Conservation (phyloP, 768 basidiomycete species). For the Leccinum sublutescens region DNA sequence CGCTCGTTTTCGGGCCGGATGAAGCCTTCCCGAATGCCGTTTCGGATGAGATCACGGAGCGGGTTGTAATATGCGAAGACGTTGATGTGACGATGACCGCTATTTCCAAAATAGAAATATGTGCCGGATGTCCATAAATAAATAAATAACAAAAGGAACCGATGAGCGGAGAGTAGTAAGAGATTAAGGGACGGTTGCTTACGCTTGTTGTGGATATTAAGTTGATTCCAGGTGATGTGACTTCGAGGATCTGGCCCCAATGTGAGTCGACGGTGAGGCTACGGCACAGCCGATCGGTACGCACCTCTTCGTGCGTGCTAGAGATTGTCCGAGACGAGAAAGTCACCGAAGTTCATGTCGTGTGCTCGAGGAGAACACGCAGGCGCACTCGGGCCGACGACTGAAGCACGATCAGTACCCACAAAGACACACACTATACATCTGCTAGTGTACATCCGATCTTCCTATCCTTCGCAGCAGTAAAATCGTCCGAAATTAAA, state of each 20-base stretch:
- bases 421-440: no score
- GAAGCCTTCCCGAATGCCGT: conserved; percentile 68
- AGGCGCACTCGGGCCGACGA: not conserved
- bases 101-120: conserved; percentile 27
- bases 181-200: conserved; percentile 22
- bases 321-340: not conserved
- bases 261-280: not conserved
- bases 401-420: no score
- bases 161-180: not conserved
- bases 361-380: not conserved
- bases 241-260: conserved; percentile 70
- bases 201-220: conserved; percentile 87
- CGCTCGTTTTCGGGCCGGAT: conserved; percentile 60
- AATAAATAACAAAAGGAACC: not conserved
- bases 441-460: not conserved
- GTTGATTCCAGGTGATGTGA: conserved; percentile 87
- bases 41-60: conserved; percentile 70
- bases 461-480: not conserved
- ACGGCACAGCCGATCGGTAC: not conserved
- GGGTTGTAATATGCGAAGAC: conserved; percentile 82
- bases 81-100: conserved; percentile 79
- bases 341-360: not conserved
- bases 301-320: conserved; percentile 60
- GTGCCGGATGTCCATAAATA: not conserved
- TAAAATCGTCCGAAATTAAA: not conserved